Evolutionary conservation across 1,284 basidiomycete species (phyloP).

Genomic region (Gymnopus androsaceus): DNA sequence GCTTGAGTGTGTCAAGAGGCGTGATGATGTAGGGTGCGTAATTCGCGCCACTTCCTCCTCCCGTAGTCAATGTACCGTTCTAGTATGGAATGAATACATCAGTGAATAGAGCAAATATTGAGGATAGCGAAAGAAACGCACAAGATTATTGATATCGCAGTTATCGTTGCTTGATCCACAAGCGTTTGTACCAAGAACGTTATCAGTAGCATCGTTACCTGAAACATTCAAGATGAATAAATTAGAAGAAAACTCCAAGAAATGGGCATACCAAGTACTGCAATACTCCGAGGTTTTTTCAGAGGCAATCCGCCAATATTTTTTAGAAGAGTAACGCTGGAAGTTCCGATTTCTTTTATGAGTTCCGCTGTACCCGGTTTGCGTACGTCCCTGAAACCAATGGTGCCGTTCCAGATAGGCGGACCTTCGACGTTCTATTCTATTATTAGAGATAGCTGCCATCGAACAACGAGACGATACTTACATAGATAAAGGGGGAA

Average conservation of each 20-base stretch:
- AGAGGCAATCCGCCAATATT: conserved; percentile 20
- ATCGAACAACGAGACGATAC: neutral
- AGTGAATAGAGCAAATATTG: neutral
- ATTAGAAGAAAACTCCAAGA: no score
- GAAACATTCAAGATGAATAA: neutral
- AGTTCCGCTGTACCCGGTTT: conserved; percentile 5
- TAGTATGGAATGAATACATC: neutral
- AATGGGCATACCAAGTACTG: conserved; percentile 6
- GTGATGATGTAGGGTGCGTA: conserved; percentile 22
- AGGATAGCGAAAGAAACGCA: neutral
- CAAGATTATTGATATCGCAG: conserved; percentile 2
- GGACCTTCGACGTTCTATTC: conserved; percentile 9
- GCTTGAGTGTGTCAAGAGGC: conserved; percentile 19
- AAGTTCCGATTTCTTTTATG: conserved; percentile 17
- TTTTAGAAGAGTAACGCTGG: conserved; percentile 20
- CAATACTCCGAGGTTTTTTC: conserved; percentile 9
- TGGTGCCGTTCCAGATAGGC: conserved; percentile 10
- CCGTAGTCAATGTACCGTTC: conserved; percentile 19
- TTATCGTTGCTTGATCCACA: neutral
- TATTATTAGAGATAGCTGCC: neutral
- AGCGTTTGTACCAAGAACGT: conserved; percentile 7
- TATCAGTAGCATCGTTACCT: conserved; percentile 9
- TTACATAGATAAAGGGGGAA: conserved; percentile 16
- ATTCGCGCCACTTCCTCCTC: conserved; percentile 19
- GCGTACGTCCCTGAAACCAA: conserved; percentile 13